Evolutionary conservation across 2,329 filamentous ascomycete species (phyloP), one percentile per base, ranked within the genome.

Genomic region (Hypoxylon rubiginosum): DNA sequence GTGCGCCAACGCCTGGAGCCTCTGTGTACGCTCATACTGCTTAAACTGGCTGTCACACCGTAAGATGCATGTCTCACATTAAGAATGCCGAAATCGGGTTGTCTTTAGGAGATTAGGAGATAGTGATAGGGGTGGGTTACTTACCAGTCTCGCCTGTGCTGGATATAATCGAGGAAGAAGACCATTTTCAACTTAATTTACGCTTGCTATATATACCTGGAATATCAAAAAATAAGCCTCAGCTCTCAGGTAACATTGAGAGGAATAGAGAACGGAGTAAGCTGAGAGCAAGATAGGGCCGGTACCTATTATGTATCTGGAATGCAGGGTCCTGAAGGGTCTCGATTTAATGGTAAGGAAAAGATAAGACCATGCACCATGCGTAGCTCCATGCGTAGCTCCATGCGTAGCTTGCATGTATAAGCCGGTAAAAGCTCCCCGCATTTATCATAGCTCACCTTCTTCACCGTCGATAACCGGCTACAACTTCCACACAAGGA

Each of bases 61-160:
- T 82, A 64, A 83, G 68, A 54, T 13, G 17, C 17, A 26, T 30
- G 19, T 53, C 17, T 54, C 30, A 58, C 51, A 41, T n/a, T 34
- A 10, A 51, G 30, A 56, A 21, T 24, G 21, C 41, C 49, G 53
- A 58, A 19, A 48, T 53, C 59, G 64, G 64, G 39, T 17, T 28
- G 39, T 49, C 53, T 32, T 21, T 24, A 41, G 45, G 28, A 7
- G 26, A 34, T 13, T n/a, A n/a, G 34, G 43, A 43, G 17, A 3
- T 39, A 41, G n/a, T 7, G 8, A 51, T 32, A 28, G 17, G 28
- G 50, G 13, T 39, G 7, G 4, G n/a, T 41, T 59, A 74, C 85
- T 77, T 82, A 93, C 92, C 91, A 92, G 78, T 91, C 90, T 66
- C 85, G 85, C 71, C 85, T 86, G 78, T 94, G 91, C 74, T 91